These are phyloP conservation scores for Ascosphaera aggregata DNA, from an alignment of 2,329 filamentous ascomycete species.

Conservation along the genomic window DNA sequence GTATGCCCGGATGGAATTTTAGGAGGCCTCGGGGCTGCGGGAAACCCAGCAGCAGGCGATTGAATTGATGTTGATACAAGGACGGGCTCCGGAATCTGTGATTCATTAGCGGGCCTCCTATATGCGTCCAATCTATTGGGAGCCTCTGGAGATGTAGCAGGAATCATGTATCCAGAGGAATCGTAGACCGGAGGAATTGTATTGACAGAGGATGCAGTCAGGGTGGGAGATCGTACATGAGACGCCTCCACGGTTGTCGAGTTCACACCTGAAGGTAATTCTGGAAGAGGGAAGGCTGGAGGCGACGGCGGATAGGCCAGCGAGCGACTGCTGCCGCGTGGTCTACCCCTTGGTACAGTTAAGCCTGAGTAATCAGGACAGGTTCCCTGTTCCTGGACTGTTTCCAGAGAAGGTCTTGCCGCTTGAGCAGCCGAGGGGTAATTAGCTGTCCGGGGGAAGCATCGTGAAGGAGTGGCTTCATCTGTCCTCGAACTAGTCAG, in stretches of 20 bases:
- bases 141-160: slow-evolving; percentile 10
- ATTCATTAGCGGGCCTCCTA: slow-evolving; percentile 36
- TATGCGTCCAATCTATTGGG: slow-evolving; percentile 13
- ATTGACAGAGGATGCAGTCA: slow-evolving; percentile 26
- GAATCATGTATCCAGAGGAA: slow-evolving; percentile 20
- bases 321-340: slow-evolving; percentile 17
- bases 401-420: slow-evolving; percentile 16
- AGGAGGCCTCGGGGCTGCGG: slow-evolving; percentile 26
- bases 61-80: slow-evolving; percentile 30
- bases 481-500: slow-evolving; percentile 29
- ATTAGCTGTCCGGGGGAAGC: slow-evolving; percentile 12
- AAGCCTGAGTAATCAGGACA: slow-evolving; percentile 14
- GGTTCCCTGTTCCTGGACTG: slow-evolving; percentile 8
- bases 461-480: slow-evolving; percentile 26
- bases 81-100: slow-evolving; percentile 37
- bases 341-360: slow-evolving; percentile 18
- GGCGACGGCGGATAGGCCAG: slow-evolving; percentile 8
- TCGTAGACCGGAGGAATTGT: slow-evolving; percentile 29
- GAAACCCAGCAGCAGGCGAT: slow-evolving; percentile 33
- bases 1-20: slow-evolving; percentile 38
- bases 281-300: slow-evolving; percentile 12
- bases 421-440: slow-evolving; percentile 12
- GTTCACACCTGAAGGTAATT: slow-evolving; percentile 6
- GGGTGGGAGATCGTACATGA: slow-evolving; percentile 21
- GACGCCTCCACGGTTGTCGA: slow-evolving; percentile 15